These are phyloP conservation scores for Penicillium cinerascens DNA, from an alignment of 495 filamentous ascomycete genomes.

Conservation along the genomic window DNA sequence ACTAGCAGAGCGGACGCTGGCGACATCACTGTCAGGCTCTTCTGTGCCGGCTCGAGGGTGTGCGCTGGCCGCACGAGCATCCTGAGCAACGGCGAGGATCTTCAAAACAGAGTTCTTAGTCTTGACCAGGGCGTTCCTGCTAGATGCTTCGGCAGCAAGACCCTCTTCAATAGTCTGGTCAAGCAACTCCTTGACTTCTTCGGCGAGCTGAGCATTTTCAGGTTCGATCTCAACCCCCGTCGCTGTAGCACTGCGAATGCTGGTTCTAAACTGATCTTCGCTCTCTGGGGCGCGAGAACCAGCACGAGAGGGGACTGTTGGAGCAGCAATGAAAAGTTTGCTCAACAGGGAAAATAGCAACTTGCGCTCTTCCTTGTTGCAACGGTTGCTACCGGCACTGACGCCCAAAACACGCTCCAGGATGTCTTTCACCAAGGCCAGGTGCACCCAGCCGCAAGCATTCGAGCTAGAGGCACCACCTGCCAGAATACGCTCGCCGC, in stretches of 20 bases:
- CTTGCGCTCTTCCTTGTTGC: conserved; percentile 79
- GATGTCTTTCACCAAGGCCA: conserved; percentile 36
- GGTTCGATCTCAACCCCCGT: conserved; percentile 34
- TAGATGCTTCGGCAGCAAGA: conserved; percentile 64
- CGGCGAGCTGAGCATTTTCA: conserved; percentile 35
- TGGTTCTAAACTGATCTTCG: conserved; percentile 40
- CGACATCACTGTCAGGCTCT: conserved; percentile 33
- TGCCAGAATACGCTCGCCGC: conserved; percentile 47
- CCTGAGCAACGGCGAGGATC: conserved; percentile 40
- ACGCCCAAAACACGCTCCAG: conserved; percentile 31
- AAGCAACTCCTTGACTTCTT: conserved; percentile 50
- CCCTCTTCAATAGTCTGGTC: conserved; percentile 67
- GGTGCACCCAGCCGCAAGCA: conserved; percentile 53
- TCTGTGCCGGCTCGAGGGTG: conserved; percentile 38
- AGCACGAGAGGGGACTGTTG: conserved; percentile 32
- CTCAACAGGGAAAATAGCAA: conserved; percentile 69
- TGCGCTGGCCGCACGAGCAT: conserved; percentile 30
- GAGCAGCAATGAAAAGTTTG: conserved; percentile 75
- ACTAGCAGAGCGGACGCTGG: conserved; percentile 37
- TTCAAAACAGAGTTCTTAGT: conserved; percentile 60
- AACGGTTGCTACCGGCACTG: conserved; percentile 34
- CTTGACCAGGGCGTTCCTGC: conserved; percentile 75
- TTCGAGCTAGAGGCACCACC: conserved; percentile 53
- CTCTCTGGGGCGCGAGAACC: conserved; percentile 40
- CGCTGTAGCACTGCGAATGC: conserved; percentile 34